Conservation (phyloP, 352 stramenopile genomes). For the Ochromonadaceae sp. region DNA sequence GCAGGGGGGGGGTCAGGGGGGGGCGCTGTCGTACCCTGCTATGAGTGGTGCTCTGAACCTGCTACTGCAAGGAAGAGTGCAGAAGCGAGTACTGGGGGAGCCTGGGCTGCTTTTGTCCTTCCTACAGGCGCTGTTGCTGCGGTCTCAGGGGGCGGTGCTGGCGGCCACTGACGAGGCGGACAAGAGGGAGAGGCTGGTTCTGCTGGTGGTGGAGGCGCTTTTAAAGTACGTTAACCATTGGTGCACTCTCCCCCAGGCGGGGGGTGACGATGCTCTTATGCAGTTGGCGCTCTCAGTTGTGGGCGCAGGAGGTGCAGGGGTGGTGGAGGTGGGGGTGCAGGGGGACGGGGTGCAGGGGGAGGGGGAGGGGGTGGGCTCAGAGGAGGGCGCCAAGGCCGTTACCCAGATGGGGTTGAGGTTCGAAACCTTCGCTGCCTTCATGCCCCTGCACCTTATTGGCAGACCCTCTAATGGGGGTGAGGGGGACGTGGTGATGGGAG, state of each 20-base stretch:
- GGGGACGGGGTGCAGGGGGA: too few relatives aligned
- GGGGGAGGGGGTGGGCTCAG: background rate
- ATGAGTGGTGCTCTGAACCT: background rate
- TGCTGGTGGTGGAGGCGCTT: background rate
- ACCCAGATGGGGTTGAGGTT: background rate
- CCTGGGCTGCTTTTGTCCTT: too few relatives aligned
- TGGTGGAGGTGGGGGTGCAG: too few relatives aligned
- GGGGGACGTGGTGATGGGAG: too few relatives aligned
- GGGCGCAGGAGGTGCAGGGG: too few relatives aligned
- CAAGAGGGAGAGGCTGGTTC: constrained; percentile 5
- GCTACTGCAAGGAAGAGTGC: background rate
- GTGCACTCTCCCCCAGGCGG: background rate
- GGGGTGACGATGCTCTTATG: too few relatives aligned
- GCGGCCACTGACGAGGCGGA: background rate
- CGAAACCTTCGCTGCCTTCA: background rate
- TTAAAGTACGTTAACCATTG: background rate
- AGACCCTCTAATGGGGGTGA: too few relatives aligned
- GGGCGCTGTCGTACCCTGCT: too few relatives aligned
- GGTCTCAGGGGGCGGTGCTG: background rate
- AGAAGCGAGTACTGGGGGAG: too few relatives aligned
- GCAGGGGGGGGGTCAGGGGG: too few relatives aligned
- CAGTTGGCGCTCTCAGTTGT: too few relatives aligned
- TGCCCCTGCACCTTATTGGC: background rate
- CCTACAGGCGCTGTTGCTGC: too few relatives aligned
- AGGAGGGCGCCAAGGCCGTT: background rate